Base-by-base conservation (phyloP, 257 asterid genomes). In the Nicotiana knightiana region DNA sequence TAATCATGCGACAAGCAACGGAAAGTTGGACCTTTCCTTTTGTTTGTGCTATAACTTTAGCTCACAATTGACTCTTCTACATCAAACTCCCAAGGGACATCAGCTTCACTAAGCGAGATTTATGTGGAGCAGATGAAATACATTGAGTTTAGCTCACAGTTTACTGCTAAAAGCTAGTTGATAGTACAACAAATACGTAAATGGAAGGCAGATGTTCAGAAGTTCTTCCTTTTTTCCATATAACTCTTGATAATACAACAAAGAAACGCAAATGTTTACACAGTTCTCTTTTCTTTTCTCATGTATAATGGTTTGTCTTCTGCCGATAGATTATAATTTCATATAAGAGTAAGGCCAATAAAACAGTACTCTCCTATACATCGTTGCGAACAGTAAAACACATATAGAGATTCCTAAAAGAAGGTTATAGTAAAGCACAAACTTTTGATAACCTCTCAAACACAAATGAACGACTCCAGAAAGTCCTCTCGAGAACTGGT, bases 401-500 rank as follows among this genome's bases (percentile, higher is more conserved):
- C 48, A 37, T 8, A 15, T 11, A 9, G 77, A 71, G 63, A 57
- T 15, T 17, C 63, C 7, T 57, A 18, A 57, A 57, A 57, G 26
- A 57, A 16, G 63, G 63, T 18, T 57, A 57, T 57, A 57, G 62
- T 53, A 43, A 53, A 53, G 15, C 78, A 13, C 48, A 67, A 33
- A 43, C 39, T 35, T 43, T 13, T 67, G 46, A 35, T 24, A n/a
- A 8, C 48, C 51, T 67, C 76, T 82, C 76, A 48, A 86, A 59
- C 53, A 85, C 58, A 28, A 84, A 73, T 32, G 13, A 61, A 62
- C 70, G 76, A 76, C 71, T 83, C 71, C 82, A 81, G 58, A 86
- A 46, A 43, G 90, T 82, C 88, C 89, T 86, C 90, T 88, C 83
- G 85, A 86, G 86, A 87, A 84, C 90, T 85, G 66, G 3, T 16